phyloP scores from a whole-genome alignment of 2,329 filamentous ascomycete genomes.

The Calonectria leucothoes region DNA sequence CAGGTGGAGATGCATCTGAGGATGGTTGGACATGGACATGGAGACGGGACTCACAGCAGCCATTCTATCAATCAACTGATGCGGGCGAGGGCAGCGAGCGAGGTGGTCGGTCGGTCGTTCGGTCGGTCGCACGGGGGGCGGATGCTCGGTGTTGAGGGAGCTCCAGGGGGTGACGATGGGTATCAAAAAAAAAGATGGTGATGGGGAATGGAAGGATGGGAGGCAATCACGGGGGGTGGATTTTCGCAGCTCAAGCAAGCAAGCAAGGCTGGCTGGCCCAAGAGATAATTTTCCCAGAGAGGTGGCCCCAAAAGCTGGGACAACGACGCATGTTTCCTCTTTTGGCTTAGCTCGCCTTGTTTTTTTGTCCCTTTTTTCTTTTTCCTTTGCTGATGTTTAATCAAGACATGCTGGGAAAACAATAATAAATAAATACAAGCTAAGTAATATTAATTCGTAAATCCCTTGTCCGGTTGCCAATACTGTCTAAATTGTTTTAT shows the following conservation, averaged over 20 bases:
- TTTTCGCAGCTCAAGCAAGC: slow-evolving; percentile 46
- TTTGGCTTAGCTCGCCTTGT: slow-evolving; percentile 33
- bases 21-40: slow-evolving; percentile 11
- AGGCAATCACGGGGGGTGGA: slow-evolving; percentile 45
- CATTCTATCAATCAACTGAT: slow-evolving; percentile 53
- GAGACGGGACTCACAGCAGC: slow-evolving; percentile 53
- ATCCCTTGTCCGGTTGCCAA: not conserved
- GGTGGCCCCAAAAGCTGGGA: slow-evolving; percentile 43
- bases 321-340: slow-evolving; percentile 25
- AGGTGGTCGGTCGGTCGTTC: slow-evolving; percentile 35
- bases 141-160: slow-evolving; percentile 34
- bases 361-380: slow-evolving; percentile 23
- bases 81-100: slow-evolving; percentile 38
- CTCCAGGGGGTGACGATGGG: slow-evolving; percentile 41
- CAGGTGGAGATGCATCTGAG: not conserved
- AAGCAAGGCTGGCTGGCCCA: slow-evolving; percentile 38
- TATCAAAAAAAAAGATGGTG: slow-evolving; percentile 47
- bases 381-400: slow-evolving; percentile 18
- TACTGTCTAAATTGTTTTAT: not conserved
- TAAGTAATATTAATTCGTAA: not conserved
- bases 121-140: slow-evolving; percentile 14
- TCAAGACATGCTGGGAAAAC: not conserved
- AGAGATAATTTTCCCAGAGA: slow-evolving; percentile 49
- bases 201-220: slow-evolving; percentile 42
- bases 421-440: not conserved